Percentiles rank a stretch among this genome's conserved stretches.
These are phyloP conservation scores for Saksenaea oblongispora DNA, from an alignment of 371 early-diverging fungal genomes.

Conservation along the genomic window DNA sequence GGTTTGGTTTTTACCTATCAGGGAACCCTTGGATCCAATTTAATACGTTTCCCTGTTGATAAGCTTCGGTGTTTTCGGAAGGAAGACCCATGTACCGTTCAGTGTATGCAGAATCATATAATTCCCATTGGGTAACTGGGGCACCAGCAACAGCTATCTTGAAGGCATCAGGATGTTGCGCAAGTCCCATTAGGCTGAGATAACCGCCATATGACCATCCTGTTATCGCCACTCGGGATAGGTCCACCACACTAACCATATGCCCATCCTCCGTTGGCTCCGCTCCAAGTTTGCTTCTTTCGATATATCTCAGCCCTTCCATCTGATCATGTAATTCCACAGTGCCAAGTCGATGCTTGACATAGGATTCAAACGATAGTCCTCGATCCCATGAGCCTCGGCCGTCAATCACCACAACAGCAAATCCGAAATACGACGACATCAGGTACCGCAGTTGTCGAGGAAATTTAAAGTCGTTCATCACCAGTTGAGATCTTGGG, in stretches of 20 bases:
- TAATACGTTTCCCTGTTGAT: slow-evolving; percentile 56
- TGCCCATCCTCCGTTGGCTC: slow-evolving; percentile 18
- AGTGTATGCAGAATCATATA: slow-evolving; percentile 80
- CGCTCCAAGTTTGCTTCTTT: slow-evolving; percentile 49
- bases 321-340: slow-evolving; percentile 77
- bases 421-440: slow-evolving; percentile 66
- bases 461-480: slow-evolving; percentile 73
- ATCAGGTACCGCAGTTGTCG: slow-evolving; percentile 64
- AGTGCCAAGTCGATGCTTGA: slow-evolving; percentile 57
- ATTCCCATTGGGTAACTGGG: slow-evolving; percentile 75
- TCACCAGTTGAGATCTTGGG: slow-evolving; percentile 67
- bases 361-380: slow-evolving; percentile 60
- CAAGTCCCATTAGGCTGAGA: slow-evolving; percentile 70
- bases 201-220: slow-evolving; percentile 84
- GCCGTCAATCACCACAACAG: slow-evolving; percentile 75
- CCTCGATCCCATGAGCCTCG: slow-evolving; percentile 78
- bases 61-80: slow-evolving; percentile 50
- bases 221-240: slow-evolving; percentile 62
- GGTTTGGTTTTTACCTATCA: slow-evolving; percentile 44
- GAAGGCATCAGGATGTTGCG: slow-evolving; percentile 64
- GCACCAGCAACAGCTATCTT: slow-evolving; percentile 77
- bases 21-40: slow-evolving; percentile 61
- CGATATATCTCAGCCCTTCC: slow-evolving; percentile 60
- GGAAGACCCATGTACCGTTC: slow-evolving; percentile 79
- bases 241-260: slow-evolving; percentile 50